Evolutionary conservation across 2,329 filamentous ascomycete genomes (phyloP), one percentile per base, ranked within the genome.

Genomic region (Rhytidhysteron rufulum): DNA sequence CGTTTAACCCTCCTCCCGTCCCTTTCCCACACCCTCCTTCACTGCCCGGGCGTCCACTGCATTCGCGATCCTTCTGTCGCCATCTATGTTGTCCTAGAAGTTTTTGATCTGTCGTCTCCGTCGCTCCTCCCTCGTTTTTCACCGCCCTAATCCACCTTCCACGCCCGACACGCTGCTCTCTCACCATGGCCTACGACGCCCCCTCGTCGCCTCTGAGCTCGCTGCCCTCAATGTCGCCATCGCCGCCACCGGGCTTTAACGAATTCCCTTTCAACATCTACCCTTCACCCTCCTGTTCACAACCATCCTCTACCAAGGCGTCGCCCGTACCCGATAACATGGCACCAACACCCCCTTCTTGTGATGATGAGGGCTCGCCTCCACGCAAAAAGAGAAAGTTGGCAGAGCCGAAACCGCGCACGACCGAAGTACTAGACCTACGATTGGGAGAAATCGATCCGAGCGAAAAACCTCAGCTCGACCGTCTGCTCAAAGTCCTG

Each of bases 381-480:
- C 85, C 87, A 22, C 72, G 82, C 40, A 95, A 94, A 73, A 85
- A 85, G 65, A 82, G 86, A 56, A 83, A 82, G 60, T 76, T 57
- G 4, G 32, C 47, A 16, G 58, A 62, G 30, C 73, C 76, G 50
- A 81, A 80, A 57, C 75, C 86, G 55, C 85, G 88, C 54, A 88
- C 79, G 16, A 95, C 90, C n/a, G 80, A 87, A 54, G 80, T 86
- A 58, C 75, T 98, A 29, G 83, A 96, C 65, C 70, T 97, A 27
- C 70, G 73, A 16, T 62, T 66, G 36, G 73, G 71, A 39, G 68
- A 76, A 10, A 67, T 80, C 32, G 69, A 70, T 29, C 70, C 75
- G 13, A 71, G 75, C 35, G 79, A 91, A 46, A 68, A 76, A 47
- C 65, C 70, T 21, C 77, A 83, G 54, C 71, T 95, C 29, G 78